Conservation (phyloP, 768 basidiomycete genomes). For the Mycena venus region DNA sequence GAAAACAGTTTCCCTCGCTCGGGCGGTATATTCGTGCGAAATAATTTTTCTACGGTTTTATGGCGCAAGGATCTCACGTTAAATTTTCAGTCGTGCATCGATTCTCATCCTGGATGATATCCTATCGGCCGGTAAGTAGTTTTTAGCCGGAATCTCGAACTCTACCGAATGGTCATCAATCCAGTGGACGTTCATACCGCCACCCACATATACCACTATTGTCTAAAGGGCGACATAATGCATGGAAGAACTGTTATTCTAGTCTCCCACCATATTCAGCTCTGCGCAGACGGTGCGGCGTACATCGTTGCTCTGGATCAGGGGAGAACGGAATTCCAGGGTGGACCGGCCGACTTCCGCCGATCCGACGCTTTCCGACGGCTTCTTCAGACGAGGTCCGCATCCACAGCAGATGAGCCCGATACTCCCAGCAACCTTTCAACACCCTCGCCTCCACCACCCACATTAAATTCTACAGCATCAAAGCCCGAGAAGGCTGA, state of each 20-base stretch:
- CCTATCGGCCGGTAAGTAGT: conserved; percentile 62
- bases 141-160: neutral
- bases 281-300: conserved; percentile 82
- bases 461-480: neutral
- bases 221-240: conserved; percentile 87
- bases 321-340: conserved; percentile 80
- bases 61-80: neutral
- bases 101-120: conserved; percentile 90
- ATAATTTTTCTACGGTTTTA: neutral
- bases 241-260: conserved; percentile 86
- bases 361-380: conserved; percentile 71
- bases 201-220: conserved; percentile 85
- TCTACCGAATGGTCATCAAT: neutral
- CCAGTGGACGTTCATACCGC: conserved; percentile 93
- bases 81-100: conserved; percentile 81
- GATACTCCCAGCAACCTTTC: neutral
- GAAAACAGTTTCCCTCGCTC: conserved; percentile 75
- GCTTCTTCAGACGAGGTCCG: conserved; percentile 69
- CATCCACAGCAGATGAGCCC: conserved; percentile 5
- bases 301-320: conserved; percentile 89
- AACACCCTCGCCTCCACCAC: neutral
- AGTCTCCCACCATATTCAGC: conserved; percentile 95
- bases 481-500: conserved; percentile 24
- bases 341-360: conserved; percentile 72
- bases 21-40: conserved; percentile 77